Base-by-base conservation (phyloP, 331 rosid genomes). In the Pyrus hybrid region DNA sequence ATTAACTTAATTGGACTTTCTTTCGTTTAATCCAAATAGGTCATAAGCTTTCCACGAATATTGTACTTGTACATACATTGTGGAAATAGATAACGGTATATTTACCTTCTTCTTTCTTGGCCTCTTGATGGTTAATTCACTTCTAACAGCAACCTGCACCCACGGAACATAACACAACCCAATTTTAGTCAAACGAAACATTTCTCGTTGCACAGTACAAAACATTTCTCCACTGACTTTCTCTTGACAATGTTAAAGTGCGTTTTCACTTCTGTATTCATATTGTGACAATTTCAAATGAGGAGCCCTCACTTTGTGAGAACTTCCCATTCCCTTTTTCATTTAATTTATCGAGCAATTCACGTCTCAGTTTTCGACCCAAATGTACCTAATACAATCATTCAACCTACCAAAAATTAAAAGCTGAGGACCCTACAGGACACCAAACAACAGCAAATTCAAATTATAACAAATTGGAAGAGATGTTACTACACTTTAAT, bases 51-150 rank as follows among this genome's bases (percentile, higher is more conserved):
- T 61, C 21, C 2, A 51, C 20, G 37, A 29, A 29, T 63, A 63
- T 63, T 37, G 20, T 63, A 10, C 21, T 63, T 2, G 13, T 29
- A 7, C 10, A 4, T 35, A 35, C 12, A 9, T 9, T 35, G 43
- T 35, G 43, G 3, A 9, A 63, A 63, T 7, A 63, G 14, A 8
- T 29, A 63, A 61, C 16, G 26, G 5, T 9, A 60, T 37, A 73
- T 29, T 76, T 75, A 89, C 93, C 89, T 82, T 89, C 81, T 85
- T 89, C 82, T 79, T 89, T 80, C 90, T 86, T 45, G 92, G 47
- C 76, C 88, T 87, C 87, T 84, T 93, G 60, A 80, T 82, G 41
- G 82, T 67, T 22, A 82, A 58, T 80, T 84, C 96, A 65, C 74
- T 80, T 63, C 70, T 76, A 63, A 78, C 83, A 75, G 84, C 69